A percentile compares a stretch with the other conserved stretches of the same genome.
Conservation (phyloP, 192 early-diverging fungal species). For the Backusella circina region DNA sequence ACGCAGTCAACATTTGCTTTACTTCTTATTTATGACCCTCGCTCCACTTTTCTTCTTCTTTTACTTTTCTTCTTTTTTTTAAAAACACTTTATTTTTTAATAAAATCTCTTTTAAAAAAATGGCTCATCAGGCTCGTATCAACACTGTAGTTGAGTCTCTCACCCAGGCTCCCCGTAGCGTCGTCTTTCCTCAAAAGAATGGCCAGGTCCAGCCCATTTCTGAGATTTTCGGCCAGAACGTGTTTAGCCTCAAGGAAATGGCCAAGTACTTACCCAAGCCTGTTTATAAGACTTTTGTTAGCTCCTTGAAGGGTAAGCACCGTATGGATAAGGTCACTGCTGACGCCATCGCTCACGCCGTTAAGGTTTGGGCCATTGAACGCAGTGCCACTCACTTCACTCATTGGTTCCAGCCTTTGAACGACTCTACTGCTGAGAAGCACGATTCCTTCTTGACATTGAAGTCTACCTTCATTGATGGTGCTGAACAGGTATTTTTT, state of each 20-base stretch:
- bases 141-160: conserved; percentile 48
- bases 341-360: conserved; percentile 97
- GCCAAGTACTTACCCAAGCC: conserved; percentile 91
- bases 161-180: conserved; percentile 61
- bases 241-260: conserved; percentile 90
- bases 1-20: neutral
- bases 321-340: conserved; percentile 90
- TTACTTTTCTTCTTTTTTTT: neutral
- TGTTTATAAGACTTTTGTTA: conserved; percentile 85
- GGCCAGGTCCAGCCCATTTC: conserved; percentile 78
- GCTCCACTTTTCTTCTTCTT: neutral
- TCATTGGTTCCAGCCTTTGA: conserved; percentile 99
- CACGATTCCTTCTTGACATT: conserved; percentile 97
- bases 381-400: conserved; percentile 97
- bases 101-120: neutral
- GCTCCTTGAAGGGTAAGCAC: conserved; percentile 89
- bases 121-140: conserved; percentile 45
- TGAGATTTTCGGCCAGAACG: conserved; percentile 90
- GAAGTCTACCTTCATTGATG: conserved; percentile 74
- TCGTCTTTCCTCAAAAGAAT: conserved; percentile 76
- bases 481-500: conserved; percentile 75
- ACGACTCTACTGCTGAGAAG: conserved; percentile 97
- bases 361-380: conserved; percentile 96
- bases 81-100: neutral
- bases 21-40: neutral